Percentiles rank a stretch among this genome's conserved stretches.
Conservation (phyloP, 1,139 yeast species). For the Blastobotrys capitulatus region DNA sequence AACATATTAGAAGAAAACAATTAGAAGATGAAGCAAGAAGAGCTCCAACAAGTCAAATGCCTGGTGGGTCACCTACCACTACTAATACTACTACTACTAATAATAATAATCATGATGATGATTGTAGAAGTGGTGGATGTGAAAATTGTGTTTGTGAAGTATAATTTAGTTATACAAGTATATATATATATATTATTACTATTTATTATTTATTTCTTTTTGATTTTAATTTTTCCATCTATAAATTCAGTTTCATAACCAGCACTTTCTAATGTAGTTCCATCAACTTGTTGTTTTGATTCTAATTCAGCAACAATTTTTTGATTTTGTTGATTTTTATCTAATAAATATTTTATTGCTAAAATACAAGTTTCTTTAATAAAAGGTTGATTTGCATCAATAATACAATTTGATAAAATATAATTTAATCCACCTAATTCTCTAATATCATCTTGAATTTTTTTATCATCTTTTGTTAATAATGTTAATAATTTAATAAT, state of each 20-base stretch:
- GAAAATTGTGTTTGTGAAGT: conserved; percentile 23
- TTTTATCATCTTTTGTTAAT: conserved; percentile 43
- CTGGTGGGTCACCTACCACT: conserved; percentile 28
- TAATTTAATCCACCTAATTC: conserved; percentile 63
- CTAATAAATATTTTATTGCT: conserved; percentile 64
- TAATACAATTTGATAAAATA: conserved; percentile 72
- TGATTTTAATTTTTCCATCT: conserved; percentile 48
- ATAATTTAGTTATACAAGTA: not conserved
- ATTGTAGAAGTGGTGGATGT: conserved; percentile 18
- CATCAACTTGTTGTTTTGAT: conserved; percentile 48
- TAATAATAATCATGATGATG: conserved; percentile 1
- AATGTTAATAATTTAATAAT: conserved; percentile 25
- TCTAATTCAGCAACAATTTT: conserved; percentile 61
- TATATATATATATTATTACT: too few species aligned
- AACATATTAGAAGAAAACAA: conserved; percentile 43
- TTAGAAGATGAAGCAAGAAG: conserved; percentile 60
- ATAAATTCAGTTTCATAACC: conserved; percentile 56
- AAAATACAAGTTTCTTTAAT: conserved; percentile 81
- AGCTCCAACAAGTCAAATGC: conserved; percentile 47
- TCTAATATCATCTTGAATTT: conserved; percentile 64
- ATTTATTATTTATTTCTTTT: conserved; percentile 15
- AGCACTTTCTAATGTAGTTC: conserved; percentile 46
- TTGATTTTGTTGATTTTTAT: conserved; percentile 64
- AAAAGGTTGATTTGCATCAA: conserved; percentile 79
- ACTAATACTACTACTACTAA: not conserved